Evolutionary conservation across 768 basidiomycete genomes (phyloP).

Genomic region (Cystofilobasidium bisporidii): DNA sequence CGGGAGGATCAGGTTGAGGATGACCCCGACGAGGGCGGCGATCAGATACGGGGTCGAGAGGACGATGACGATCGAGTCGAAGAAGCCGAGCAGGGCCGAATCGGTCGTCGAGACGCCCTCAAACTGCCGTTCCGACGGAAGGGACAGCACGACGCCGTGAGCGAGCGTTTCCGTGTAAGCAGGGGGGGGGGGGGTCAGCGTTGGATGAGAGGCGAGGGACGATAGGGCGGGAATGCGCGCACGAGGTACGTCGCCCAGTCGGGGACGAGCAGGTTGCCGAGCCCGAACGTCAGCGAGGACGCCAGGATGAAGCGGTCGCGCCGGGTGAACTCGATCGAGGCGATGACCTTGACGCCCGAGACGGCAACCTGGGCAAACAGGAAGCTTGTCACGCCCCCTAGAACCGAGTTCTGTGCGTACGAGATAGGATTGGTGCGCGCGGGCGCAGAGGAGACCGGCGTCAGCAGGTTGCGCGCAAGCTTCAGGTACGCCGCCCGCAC

Average conservation of each 20-base stretch:
- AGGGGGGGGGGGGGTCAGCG: too few species aligned
- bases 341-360: constrained; percentile 57
- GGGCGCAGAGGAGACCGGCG: too few species aligned
- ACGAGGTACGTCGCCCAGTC: constrained; percentile 54
- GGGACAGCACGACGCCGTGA: neutral
- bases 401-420: constrained; percentile 62
- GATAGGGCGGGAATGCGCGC: too few species aligned
- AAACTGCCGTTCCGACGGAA: too few species aligned
- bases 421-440: too few species aligned
- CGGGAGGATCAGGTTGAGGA: constrained; percentile 55
- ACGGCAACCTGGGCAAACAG: neutral
- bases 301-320: constrained; percentile 25
- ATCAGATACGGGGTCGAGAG: constrained; percentile 64
- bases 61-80: constrained; percentile 69
- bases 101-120: constrained; percentile 22
- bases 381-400: constrained; percentile 39
- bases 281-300: constrained; percentile 53
- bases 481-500: too few species aligned
- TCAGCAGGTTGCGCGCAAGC: too few species aligned
- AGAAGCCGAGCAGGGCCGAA: constrained; percentile 55
- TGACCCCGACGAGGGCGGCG: constrained; percentile 51
- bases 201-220: too few species aligned
- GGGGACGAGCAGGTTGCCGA: constrained; percentile 61
- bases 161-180: constrained; percentile 40
- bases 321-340: constrained; percentile 42